Evolutionary conservation across 495 filamentous ascomycete genomes (phyloP).

Genomic region (Aspergillus incahuasiensis): DNA sequence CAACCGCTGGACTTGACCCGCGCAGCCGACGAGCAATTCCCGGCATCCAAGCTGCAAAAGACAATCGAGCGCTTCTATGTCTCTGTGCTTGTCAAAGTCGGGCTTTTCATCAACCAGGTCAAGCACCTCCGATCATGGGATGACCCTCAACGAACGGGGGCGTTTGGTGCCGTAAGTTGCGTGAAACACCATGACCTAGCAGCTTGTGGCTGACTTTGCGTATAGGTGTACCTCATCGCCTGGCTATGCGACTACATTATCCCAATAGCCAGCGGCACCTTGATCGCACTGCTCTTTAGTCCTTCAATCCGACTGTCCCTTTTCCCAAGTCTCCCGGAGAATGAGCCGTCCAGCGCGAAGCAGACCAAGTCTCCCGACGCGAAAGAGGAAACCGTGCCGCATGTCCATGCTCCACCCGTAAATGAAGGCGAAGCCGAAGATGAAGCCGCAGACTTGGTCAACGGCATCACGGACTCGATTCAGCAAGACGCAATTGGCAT

Average conservation of each 20-base stretch:
- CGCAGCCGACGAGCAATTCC: constrained; percentile 79
- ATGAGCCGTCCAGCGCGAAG: too few species aligned
- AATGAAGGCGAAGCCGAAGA: constrained; percentile 9
- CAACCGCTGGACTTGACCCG: constrained; percentile 67
- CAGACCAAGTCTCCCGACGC: background rate
- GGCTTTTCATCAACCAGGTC: constrained; percentile 66
- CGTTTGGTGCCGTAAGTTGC: constrained; percentile 59
- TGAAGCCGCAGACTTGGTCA: constrained; percentile 3
- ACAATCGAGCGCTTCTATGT: constrained; percentile 81
- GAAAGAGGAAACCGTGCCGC: background rate
- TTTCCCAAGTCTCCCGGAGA: background rate
- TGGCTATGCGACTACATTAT: constrained; percentile 70
- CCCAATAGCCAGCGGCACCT: constrained; percentile 49
- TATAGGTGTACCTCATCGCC: constrained; percentile 65
- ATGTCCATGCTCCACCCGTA: background rate
- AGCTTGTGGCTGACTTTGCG: constrained; percentile 6
- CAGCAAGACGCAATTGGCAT: background rate
- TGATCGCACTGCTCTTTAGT: constrained; percentile 59
- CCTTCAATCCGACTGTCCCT: background rate
- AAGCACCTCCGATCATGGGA: constrained; percentile 75
- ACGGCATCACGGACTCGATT: background rate
- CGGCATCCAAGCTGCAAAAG: constrained; percentile 75
- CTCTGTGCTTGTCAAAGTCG: constrained; percentile 65
- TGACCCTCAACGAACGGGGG: constrained; percentile 64
- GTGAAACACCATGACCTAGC: too few species aligned